phyloP scores from a whole-genome alignment of 164 flowering plant species.

The Piper betle region DNA sequence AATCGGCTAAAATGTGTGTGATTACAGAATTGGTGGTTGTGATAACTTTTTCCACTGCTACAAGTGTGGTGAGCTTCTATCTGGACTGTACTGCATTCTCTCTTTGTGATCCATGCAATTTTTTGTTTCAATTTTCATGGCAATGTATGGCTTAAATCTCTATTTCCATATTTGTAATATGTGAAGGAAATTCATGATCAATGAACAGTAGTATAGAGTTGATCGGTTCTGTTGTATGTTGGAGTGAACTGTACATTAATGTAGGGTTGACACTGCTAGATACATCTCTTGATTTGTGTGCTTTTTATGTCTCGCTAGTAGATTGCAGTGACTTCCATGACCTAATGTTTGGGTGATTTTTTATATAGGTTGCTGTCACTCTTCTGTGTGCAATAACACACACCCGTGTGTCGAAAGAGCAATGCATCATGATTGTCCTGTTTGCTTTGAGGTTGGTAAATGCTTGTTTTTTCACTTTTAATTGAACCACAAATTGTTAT shows the following conservation, averaged over 20 bases:
- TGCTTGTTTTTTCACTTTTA: neutral
- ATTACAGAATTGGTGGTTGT: slow-evolving; percentile 67
- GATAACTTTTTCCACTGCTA: slow-evolving; percentile 80
- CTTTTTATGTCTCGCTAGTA: no score
- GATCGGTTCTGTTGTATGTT: no score
- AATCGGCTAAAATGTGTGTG: neutral
- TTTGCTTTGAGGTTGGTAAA: slow-evolving; percentile 73
- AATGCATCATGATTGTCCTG: slow-evolving; percentile 94
- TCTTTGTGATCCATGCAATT: neutral
- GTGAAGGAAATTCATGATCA: no score
- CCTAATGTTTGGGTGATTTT: no score
- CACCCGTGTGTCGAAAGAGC: slow-evolving; percentile 98
- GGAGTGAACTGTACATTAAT: no score
- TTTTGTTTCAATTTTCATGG: neutral
- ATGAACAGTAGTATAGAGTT: no score
- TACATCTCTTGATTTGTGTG: no score
- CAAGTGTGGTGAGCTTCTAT: slow-evolving; percentile 55
- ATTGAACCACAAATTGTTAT: neutral
- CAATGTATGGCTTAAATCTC: no score
- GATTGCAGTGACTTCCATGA: no score
- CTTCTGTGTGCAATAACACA: slow-evolving; percentile 42
- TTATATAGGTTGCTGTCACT: slow-evolving; percentile 68
- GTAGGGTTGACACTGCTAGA: no score
- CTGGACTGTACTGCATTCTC: neutral
- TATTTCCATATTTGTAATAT: no score